Evolutionary conservation across 2,329 filamentous ascomycete genomes (phyloP), one percentile per base, ranked within the genome.

Genomic region (Nectriaceae sp.): DNA sequence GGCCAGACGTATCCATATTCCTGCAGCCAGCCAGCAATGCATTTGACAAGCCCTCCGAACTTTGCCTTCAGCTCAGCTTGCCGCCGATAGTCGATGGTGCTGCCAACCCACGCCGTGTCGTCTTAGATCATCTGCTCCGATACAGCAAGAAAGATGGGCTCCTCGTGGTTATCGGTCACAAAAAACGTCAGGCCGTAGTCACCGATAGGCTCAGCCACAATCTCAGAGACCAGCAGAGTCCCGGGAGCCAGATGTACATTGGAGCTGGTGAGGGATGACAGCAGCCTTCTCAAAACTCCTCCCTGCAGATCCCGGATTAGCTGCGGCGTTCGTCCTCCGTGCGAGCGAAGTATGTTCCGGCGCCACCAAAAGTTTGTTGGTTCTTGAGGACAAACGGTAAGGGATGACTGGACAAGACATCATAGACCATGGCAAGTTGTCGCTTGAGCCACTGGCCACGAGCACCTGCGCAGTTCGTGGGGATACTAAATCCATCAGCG

Each of bases 161-260:
- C 52, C 6, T 47, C 52, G 3, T 50, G 53, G 0, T 59, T 50
- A 3, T 63, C 59, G 2, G 58, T 63, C 6, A 69, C 64, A 21
- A 70, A 63, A 40, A 70, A 71, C 0, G 67, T 69, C 2, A 71
- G 21, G n/a, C 67, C 68, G 15, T 65, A 68, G 46, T 70, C 66
- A 5, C 57, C 62, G 5, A 64, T 42, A 2, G 64, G 62, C 37
- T 68, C 46, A 15, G 52, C 26, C 6, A 71, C 56, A 21, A 70
- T 39, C 16, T 67, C 63, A 1, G 60, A 66, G 5, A 71, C 48
- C 3, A 71, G 40, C 8, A 70, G 46, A 2, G 64, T 55, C 2
- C 56, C 68, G 0, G 69, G 68, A 21, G 57, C 55, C 2, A 71
- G 55, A 40, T 69, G 66, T 0, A 42, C 38, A 52, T 71, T 71